phyloP scores from a whole-genome alignment of 257 asterid species.

The Przewalskia tangutica region DNA sequence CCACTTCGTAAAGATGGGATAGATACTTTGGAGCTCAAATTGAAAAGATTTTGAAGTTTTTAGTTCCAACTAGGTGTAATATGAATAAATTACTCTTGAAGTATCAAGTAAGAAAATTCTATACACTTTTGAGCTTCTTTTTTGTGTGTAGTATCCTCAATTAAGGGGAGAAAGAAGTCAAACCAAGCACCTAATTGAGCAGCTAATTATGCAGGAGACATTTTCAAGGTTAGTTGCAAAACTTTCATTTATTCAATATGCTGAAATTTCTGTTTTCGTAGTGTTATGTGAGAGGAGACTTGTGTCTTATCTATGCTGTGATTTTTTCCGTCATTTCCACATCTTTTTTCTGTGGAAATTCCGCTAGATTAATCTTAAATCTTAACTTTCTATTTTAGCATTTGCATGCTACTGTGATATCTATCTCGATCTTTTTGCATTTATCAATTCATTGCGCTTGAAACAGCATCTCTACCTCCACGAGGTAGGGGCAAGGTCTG shows the following conservation, averaged over 20 bases:
- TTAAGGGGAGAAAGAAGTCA: slow-evolving; percentile 29
- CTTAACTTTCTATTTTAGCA: not conserved
- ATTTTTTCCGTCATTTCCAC: not conserved
- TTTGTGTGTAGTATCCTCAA: slow-evolving; percentile 20
- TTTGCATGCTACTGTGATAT: not conserved
- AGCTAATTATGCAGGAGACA: slow-evolving; percentile 57
- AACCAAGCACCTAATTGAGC: slow-evolving; percentile 52
- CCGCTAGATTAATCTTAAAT: not conserved
- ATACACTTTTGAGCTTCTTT: not conserved
- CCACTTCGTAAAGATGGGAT: not conserved
- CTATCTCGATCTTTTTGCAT: not conserved
- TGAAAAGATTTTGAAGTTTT: not conserved
- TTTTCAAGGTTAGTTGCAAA: slow-evolving; percentile 57
- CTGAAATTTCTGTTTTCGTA: not conserved
- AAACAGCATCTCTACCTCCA: too few species aligned
- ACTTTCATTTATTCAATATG: not conserved
- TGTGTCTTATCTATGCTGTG: not conserved
- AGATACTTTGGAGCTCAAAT: not conserved
- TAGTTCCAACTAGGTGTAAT: not conserved
- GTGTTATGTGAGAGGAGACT: not conserved
- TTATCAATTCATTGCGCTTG: not conserved
- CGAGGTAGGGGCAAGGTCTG: too few species aligned
- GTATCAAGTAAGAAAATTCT: not conserved
- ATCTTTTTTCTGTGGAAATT: not conserved
- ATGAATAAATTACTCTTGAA: not conserved